Evolutionary conservation across 2,329 filamentous ascomycete species (phyloP).

Genomic region (Pyricularia pennisetigena): DNA sequence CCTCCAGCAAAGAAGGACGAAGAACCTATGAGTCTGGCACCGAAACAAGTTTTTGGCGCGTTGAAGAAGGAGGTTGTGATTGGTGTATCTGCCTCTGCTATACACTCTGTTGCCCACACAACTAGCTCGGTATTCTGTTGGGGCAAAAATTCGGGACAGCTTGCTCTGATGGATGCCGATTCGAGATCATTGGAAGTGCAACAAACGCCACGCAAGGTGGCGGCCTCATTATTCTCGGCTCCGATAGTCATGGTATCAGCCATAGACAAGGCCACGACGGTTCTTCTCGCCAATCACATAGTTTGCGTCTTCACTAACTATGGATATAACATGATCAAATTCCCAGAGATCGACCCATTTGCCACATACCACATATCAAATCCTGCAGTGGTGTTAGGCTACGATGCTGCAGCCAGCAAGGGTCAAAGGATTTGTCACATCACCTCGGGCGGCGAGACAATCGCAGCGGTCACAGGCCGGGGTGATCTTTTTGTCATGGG

Average conservation of each 20-base stretch:
- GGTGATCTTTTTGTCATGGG: slow-evolving; percentile 85
- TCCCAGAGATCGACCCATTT: slow-evolving; percentile 60
- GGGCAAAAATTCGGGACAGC: slow-evolving; percentile 89
- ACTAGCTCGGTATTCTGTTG: slow-evolving; percentile 78
- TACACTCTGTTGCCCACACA: slow-evolving; percentile 88
- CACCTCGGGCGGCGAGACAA: slow-evolving; percentile 78
- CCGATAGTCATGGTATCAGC: slow-evolving; percentile 72
- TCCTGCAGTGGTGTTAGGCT: slow-evolving; percentile 54
- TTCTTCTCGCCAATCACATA: slow-evolving; percentile 75
- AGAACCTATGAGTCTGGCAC: slow-evolving; percentile 70
- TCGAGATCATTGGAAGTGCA: slow-evolving; percentile 86
- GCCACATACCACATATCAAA: slow-evolving; percentile 56
- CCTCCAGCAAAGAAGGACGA: slow-evolving; percentile 59
- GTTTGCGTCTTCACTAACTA: slow-evolving; percentile 95
- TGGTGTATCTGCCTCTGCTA: slow-evolving; percentile 77
- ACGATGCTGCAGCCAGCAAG: slow-evolving; percentile 49
- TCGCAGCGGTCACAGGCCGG: slow-evolving; percentile 73
- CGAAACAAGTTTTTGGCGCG: slow-evolving; percentile 83
- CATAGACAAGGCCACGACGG: slow-evolving; percentile 81
- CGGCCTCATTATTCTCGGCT: slow-evolving; percentile 68
- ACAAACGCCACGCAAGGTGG: slow-evolving; percentile 72
- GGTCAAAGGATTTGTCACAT: slow-evolving; percentile 55
- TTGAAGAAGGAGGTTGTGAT: slow-evolving; percentile 77
- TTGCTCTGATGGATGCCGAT: slow-evolving; percentile 90
- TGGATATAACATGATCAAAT: slow-evolving; percentile 83